A percentile compares a stretch with the other conserved stretches of the same genome.
Evolutionary conservation across 1,284 basidiomycete genomes (phyloP).

Genomic region (Heterobasidion occidentale): DNA sequence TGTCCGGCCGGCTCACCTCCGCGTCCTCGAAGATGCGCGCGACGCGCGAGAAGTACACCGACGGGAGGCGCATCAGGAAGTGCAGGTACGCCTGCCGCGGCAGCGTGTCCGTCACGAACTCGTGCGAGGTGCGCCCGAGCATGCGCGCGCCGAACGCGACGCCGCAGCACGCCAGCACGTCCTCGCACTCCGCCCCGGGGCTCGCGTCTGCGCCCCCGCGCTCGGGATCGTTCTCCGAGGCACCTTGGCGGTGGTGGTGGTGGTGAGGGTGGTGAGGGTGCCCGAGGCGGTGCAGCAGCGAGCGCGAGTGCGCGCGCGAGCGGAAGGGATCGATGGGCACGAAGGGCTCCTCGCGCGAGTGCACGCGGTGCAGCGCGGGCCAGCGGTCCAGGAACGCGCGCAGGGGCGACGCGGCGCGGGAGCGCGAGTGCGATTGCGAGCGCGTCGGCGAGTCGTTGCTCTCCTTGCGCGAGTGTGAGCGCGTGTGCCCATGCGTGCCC

Average conservation of each 20-base stretch:
- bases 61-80: constrained; percentile 59
- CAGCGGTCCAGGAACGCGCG: constrained; percentile 24
- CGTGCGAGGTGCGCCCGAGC: not conserved
- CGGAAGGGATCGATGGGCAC: constrained; percentile 33
- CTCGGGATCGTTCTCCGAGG: not conserved
- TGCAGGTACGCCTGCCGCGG: constrained; percentile 57
- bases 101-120: constrained; percentile 41
- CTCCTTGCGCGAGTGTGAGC: constrained; percentile 4
- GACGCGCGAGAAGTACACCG: constrained; percentile 68
- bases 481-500: constrained; percentile 2
- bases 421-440: constrained; percentile 24
- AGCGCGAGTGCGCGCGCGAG: not conserved
- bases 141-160: constrained; percentile 10
- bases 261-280: not conserved
- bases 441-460: constrained; percentile 9
- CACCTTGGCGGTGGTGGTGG: not conserved
- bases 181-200: not conserved
- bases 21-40: constrained; percentile 66
- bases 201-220: not conserved
- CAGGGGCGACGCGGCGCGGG: constrained; percentile 36
- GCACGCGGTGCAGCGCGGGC: constrained; percentile 27
- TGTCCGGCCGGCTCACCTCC: constrained; percentile 64
- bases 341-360: constrained; percentile 40
- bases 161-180: not conserved
- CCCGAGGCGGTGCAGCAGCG: constrained; percentile 4